These are phyloP conservation scores for Purshia tridentata DNA, from an alignment of 306 rosid genomes.

Conservation along the genomic window DNA sequence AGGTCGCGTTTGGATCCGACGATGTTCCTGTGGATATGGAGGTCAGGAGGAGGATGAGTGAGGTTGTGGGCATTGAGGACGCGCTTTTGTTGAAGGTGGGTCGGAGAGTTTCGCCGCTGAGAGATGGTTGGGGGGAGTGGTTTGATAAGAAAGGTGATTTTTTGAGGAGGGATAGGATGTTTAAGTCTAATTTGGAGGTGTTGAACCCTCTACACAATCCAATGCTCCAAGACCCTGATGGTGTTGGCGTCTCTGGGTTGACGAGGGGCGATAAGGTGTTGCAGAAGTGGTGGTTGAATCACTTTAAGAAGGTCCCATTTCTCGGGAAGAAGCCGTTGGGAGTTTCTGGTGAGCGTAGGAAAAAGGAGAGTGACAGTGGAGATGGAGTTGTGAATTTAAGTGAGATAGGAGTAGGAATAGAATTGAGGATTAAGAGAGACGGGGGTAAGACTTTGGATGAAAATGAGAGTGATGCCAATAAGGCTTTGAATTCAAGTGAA, in stretches of 20 bases:
- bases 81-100: slow-evolving; percentile 58
- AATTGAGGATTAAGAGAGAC: slow-evolving; percentile 23
- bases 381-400: slow-evolving; percentile 2
- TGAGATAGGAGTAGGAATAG: slow-evolving; percentile 11
- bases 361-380: slow-evolving; percentile 3
- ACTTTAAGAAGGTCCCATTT: slow-evolving; percentile 60
- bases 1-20: slow-evolving; percentile 68
- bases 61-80: slow-evolving; percentile 55
- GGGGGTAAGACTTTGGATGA: slow-evolving; percentile 43
- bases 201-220: slow-evolving; percentile 67
- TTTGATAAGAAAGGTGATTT: slow-evolving; percentile 72
- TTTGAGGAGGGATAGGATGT: slow-evolving; percentile 70
- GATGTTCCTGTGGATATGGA: slow-evolving; percentile 66
- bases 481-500: slow-evolving; percentile 13
- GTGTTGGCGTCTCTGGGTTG: slow-evolving; percentile 40
- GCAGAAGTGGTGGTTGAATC: slow-evolving; percentile 61
- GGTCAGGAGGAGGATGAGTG: slow-evolving; percentile 35
- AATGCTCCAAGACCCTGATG: slow-evolving; percentile 80
- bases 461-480: background rate
- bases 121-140: slow-evolving; percentile 93
- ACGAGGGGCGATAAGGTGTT: slow-evolving; percentile 59
- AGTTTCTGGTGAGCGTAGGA: slow-evolving; percentile 9
- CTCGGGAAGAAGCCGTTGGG: slow-evolving; percentile 35
- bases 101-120: slow-evolving; percentile 51
- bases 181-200: slow-evolving; percentile 60